These are phyloP conservation scores for Psidium friedrichsthalianum DNA, from an alignment of 345 rosid species.

Conservation along the genomic window DNA sequence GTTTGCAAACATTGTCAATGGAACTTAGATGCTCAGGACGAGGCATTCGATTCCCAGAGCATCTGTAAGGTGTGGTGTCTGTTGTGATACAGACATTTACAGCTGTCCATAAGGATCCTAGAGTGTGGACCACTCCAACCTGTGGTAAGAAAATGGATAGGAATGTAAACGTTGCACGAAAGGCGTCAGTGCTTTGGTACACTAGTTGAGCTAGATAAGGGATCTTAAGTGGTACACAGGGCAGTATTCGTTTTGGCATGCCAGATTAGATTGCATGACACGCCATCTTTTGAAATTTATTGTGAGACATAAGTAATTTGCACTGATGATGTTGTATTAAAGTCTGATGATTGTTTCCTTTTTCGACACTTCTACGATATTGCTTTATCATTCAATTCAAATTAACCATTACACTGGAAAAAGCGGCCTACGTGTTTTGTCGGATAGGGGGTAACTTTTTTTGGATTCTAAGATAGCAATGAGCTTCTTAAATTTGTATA, in stretches of 20 bases:
- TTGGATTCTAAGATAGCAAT: background rate
- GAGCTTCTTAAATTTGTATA: background rate
- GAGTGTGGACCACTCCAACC: background rate
- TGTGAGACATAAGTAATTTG: background rate
- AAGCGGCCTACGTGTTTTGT: background rate
- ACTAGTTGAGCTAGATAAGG: background rate
- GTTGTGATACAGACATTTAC: background rate
- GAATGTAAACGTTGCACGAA: background rate
- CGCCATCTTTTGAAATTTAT: background rate
- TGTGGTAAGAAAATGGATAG: background rate
- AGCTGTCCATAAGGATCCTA: background rate
- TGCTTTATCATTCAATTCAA: background rate
- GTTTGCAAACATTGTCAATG: background rate
- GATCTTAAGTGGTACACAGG: background rate
- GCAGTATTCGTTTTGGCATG: background rate
- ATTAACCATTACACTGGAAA: background rate
- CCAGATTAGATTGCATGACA: background rate
- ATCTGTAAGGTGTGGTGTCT: background rate
- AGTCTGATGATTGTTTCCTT: background rate
- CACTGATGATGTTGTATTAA: background rate
- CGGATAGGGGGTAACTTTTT: background rate
- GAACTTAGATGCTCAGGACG: background rate
- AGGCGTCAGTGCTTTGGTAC: background rate
- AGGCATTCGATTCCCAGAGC: background rate
- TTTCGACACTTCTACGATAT: background rate